Evolutionary conservation across 345 rosid genomes (phyloP).

Genomic region (Euclidium syriacum): DNA sequence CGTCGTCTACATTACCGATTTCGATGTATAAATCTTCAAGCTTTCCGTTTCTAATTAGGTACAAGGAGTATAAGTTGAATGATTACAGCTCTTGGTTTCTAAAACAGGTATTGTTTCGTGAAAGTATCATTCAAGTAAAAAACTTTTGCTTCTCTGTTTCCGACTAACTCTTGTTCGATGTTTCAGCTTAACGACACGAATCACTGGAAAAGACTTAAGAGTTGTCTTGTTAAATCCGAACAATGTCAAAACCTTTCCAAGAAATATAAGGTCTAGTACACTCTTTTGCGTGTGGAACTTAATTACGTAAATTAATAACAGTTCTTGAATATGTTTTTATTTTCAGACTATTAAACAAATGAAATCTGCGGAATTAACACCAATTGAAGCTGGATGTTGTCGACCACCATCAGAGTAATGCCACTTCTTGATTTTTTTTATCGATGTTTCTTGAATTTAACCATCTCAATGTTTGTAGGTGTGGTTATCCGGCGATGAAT

Average conservation of each 20-base stretch:
- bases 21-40: constrained; percentile 3
- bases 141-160: background rate
- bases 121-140: background rate
- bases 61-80: constrained; percentile 89
- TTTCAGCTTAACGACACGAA: constrained; percentile 64
- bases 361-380: constrained; percentile 64
- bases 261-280: constrained; percentile 61
- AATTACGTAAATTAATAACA: no score
- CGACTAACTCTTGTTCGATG: background rate
- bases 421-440: background rate
- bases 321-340: background rate
- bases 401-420: constrained; percentile 84
- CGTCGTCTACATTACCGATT: background rate
- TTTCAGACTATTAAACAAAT: constrained; percentile 61
- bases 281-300: no score
- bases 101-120: constrained; percentile 38
- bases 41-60: constrained; percentile 36
- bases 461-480: constrained; percentile 34
- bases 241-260: constrained; percentile 61
- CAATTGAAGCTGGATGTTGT: constrained; percentile 95
- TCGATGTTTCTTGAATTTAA: background rate
- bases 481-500: constrained; percentile 79
- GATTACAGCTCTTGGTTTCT: constrained; percentile 95
- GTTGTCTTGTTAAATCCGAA: constrained; percentile 86
- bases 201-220: constrained; percentile 72